phyloP scores from a whole-genome alignment of 306 rosid species.

The Crataegus laevigata region DNA sequence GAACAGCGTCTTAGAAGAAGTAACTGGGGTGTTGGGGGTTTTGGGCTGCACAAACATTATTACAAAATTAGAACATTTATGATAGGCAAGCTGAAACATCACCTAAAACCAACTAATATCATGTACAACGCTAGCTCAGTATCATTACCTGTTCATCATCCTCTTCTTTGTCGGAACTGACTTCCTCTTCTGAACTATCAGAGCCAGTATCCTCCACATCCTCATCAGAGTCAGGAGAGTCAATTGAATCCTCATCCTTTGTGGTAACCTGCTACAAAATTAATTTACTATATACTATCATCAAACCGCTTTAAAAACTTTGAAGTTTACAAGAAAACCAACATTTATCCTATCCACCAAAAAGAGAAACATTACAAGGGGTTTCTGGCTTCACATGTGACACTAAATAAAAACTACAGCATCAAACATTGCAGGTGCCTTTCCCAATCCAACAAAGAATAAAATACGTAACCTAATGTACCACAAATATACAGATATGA shows the following conservation, averaged over 20 bases:
- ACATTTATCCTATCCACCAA: conserved; percentile 30
- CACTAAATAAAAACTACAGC: not conserved
- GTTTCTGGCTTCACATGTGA: not conserved
- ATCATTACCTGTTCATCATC: conserved; percentile 28
- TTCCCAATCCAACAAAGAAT: not conserved
- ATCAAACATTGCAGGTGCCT: not conserved
- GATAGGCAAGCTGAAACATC: not conserved
- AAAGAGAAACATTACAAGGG: not conserved
- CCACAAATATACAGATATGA: not conserved
- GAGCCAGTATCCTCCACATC: conserved; percentile 21
- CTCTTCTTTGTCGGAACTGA: not conserved
- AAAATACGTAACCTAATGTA: not conserved
- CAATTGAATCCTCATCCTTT: conserved; percentile 5
- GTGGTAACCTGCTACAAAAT: conserved; percentile 9
- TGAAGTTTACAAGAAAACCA: not conserved
- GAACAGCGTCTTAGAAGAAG: conserved; percentile 52
- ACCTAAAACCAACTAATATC: not conserved
- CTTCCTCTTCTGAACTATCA: conserved; percentile 27
- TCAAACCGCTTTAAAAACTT: not conserved
- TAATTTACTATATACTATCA: not conserved
- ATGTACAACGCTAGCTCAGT: not conserved
- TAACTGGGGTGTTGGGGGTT: conserved; percentile 53
- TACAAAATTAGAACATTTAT: not conserved
- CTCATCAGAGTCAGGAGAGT: not conserved
- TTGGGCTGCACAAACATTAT: conserved; percentile 37